These are phyloP conservation scores for Sphagnum magellanicum DNA, from an alignment of 228 moss, liverwort and hornwort species.

Conservation along the genomic window DNA sequence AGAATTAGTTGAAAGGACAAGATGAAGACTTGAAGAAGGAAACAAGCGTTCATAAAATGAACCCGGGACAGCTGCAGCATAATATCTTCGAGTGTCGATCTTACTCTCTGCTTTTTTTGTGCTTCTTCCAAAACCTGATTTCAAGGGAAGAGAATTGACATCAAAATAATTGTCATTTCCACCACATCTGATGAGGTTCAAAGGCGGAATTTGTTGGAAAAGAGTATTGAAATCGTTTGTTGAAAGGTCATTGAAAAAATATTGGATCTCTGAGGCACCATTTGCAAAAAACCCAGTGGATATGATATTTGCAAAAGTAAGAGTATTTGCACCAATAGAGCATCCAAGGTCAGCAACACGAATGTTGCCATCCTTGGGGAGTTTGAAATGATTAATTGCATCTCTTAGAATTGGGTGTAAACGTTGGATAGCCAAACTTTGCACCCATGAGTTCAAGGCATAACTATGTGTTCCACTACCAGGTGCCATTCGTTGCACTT, in stretches of 20 bases:
- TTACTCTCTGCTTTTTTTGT: no score
- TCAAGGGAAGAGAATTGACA: not conserved
- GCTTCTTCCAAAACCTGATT: no score
- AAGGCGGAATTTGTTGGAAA: slow-evolving; percentile 13
- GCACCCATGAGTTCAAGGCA: no score
- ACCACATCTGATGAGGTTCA: not conserved
- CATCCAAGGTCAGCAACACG: slow-evolving; percentile 43
- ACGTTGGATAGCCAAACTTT: no score
- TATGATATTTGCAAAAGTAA: slow-evolving; percentile 22
- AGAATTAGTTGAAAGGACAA: slow-evolving; percentile 33
- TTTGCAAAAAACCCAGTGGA: slow-evolving; percentile 7
- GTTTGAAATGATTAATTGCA: slow-evolving; percentile 15
- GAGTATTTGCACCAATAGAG: slow-evolving; percentile 27
- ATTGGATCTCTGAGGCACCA: slow-evolving; percentile 17
- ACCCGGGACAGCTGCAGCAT: slow-evolving; percentile 33
- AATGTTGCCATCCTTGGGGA: slow-evolving; percentile 10
- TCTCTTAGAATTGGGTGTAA: slow-evolving; percentile 4
- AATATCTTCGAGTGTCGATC: slow-evolving; percentile 7
- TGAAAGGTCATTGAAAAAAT: slow-evolving; percentile 35
- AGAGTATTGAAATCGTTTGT: slow-evolving; percentile 36
- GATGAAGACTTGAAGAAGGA: slow-evolving; percentile 17
- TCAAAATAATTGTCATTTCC: not conserved
- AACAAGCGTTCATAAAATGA: slow-evolving; percentile 29
- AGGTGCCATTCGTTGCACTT: no score
- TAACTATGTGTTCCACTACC: no score